Evolutionary conservation across 768 basidiomycete species (phyloP).

Genomic region (Amyloporia xantha): DNA sequence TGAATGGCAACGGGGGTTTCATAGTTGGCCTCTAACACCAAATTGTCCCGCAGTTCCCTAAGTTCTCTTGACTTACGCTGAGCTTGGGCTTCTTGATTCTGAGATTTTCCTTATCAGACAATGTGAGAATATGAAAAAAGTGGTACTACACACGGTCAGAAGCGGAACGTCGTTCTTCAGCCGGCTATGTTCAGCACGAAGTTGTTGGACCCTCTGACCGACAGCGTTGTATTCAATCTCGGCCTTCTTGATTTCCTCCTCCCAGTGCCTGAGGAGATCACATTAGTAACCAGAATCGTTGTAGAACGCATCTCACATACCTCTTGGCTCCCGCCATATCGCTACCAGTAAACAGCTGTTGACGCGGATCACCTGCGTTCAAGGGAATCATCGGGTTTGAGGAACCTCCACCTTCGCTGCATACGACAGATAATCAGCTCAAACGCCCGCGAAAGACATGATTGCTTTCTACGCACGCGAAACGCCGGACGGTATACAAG

Average conservation of each 20-base stretch:
- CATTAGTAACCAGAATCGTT: neutral
- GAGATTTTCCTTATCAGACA: neutral
- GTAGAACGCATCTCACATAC: slow-evolving; percentile 26
- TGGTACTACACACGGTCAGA: slow-evolving; percentile 1
- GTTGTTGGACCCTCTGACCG: slow-evolving; percentile 20
- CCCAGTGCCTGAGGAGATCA: slow-evolving; percentile 37
- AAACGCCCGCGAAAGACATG: neutral
- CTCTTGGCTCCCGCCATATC: slow-evolving; percentile 42
- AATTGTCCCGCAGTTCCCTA: slow-evolving; percentile 29
- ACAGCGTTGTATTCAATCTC: slow-evolving; percentile 33
- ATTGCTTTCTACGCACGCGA: slow-evolving; percentile 49
- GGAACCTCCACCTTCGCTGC: slow-evolving; percentile 66
- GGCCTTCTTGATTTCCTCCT: slow-evolving; percentile 30
- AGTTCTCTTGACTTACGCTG: neutral
- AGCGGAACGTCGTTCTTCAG: slow-evolving; percentile 25
- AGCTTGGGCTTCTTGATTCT: slow-evolving; percentile 9
- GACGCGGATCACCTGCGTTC: slow-evolving; percentile 26
- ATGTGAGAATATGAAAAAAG: neutral
- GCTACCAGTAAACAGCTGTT: slow-evolving; percentile 47
- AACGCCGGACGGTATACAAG: slow-evolving; percentile 55
- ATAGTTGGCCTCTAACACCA: slow-evolving; percentile 61
- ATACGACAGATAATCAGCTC: neutral
- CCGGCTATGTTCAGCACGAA: slow-evolving; percentile 25
- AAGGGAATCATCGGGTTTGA: slow-evolving; percentile 35
- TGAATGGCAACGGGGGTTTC: slow-evolving; percentile 61